A percentile compares a stretch with the other conserved stretches of the same genome.
phyloP scores from a whole-genome alignment of 2,329 filamentous ascomycete species.

The Claviceps maximensis region DNA sequence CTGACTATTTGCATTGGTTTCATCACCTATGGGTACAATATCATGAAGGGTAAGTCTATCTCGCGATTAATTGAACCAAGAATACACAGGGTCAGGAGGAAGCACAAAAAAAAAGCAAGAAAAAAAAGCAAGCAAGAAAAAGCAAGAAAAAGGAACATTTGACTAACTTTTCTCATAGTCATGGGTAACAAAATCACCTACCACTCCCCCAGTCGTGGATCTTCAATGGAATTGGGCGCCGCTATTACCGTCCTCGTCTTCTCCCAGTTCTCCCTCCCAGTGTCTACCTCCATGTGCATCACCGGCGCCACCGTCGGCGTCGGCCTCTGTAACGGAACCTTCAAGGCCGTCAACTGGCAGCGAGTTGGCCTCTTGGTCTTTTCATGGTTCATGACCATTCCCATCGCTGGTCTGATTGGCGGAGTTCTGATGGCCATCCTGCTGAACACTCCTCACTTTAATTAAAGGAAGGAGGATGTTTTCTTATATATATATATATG shows the following conservation, averaged over 20 bases:
- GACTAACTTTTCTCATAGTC: slow-evolving; percentile 27
- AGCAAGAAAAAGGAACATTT: not conserved
- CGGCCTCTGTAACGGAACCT: slow-evolving; percentile 60
- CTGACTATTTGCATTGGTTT: slow-evolving; percentile 52
- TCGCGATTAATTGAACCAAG: no score
- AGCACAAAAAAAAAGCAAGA: no score
- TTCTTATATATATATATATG: not conserved
- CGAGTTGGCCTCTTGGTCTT: slow-evolving; percentile 54
- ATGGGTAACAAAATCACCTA: slow-evolving; percentile 75
- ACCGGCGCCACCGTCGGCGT: slow-evolving; percentile 69
- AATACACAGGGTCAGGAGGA: no score
- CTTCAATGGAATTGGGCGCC: slow-evolving; percentile 69
- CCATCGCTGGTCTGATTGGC: slow-evolving; percentile 28
- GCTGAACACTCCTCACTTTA: slow-evolving; percentile 27
- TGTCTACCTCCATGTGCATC: slow-evolving; percentile 70
- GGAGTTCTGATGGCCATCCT: slow-evolving; percentile 27
- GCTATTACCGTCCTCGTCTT: slow-evolving; percentile 65
- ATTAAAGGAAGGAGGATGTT: not conserved
- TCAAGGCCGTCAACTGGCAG: slow-evolving; percentile 64
- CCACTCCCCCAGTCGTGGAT: slow-evolving; percentile 43
- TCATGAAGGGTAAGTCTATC: slow-evolving; percentile 65
- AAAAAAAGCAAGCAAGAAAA: not conserved
- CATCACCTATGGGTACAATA: slow-evolving; percentile 68
- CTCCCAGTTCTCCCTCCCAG: slow-evolving; percentile 61
- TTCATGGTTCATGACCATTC: slow-evolving; percentile 41